These are phyloP conservation scores for Aechmea fasciata DNA, from an alignment of 176 grass and related monocot genomes.

Conservation along the genomic window DNA sequence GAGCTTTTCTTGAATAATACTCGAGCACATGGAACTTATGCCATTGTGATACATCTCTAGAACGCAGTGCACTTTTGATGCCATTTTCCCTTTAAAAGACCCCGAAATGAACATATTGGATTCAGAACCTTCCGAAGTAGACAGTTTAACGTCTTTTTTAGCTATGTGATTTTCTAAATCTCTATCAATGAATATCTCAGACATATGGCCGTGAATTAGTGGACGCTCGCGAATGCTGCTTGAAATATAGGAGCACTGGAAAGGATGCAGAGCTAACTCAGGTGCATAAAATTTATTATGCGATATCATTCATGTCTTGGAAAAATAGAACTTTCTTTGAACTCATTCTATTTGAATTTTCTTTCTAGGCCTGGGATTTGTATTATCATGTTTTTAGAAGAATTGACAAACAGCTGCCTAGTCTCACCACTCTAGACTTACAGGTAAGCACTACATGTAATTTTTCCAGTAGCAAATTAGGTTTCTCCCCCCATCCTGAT, in stretches of 20 bases:
- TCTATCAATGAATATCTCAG: constrained; percentile 20
- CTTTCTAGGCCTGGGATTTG: constrained; percentile 85
- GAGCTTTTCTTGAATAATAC: too few relatives aligned
- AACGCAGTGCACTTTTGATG: too few relatives aligned
- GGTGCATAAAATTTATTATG: constrained; percentile 31
- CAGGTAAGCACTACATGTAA: constrained; percentile 45
- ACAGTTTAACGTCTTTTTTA: too few relatives aligned
- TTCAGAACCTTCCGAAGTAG: not conserved
- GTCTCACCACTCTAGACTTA: constrained; percentile 91
- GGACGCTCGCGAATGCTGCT: constrained; percentile 87
- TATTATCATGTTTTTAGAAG: constrained; percentile 99
- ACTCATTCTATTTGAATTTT: constrained; percentile 12
- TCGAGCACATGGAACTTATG: too few relatives aligned
- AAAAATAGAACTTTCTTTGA: not conserved
- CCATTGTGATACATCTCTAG: too few relatives aligned
- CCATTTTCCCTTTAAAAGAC: too few relatives aligned
- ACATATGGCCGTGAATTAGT: constrained; percentile 88
- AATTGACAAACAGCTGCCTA: constrained; percentile 98
- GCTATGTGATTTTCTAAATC: not conserved
- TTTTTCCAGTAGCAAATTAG: not conserved
- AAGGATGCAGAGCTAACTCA: constrained; percentile 95
- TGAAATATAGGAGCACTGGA: constrained; percentile 66
- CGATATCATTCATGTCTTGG: not conserved
- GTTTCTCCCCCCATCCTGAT: not conserved
- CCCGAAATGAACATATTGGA: too few relatives aligned